These are phyloP conservation scores for Rhizoctonia solani DNA, from an alignment of 1,284 basidiomycete genomes.

Conservation along the genomic window DNA sequence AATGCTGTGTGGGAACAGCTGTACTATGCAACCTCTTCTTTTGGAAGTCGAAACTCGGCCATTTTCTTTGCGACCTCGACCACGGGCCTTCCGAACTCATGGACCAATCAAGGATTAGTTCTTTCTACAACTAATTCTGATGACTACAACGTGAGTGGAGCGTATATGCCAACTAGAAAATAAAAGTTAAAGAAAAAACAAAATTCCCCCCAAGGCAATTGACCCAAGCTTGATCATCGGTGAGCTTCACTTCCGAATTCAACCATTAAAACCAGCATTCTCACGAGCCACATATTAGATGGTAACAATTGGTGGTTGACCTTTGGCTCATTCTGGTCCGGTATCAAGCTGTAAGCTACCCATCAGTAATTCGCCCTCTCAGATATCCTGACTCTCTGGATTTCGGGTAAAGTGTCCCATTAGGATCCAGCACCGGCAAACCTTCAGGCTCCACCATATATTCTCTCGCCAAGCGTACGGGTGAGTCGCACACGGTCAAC, in stretches of 20 bases:
- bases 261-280: not conserved
- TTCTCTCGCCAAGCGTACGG: conserved; percentile 52
- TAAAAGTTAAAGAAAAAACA: no score
- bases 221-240: conserved; percentile 48
- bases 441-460: conserved; percentile 48
- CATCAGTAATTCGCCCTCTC: not conserved
- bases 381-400: not conserved
- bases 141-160: conserved; percentile 56
- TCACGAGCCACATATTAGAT: conserved; percentile 15
- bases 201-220: conserved; percentile 60
- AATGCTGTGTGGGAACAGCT: conserved; percentile 36
- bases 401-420: conserved; percentile 13
- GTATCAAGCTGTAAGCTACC: conserved; percentile 45
- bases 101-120: conserved; percentile 55
- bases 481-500: not conserved
- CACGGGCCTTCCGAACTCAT: conserved; percentile 47
- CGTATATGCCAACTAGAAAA: no score
- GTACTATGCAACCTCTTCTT: conserved; percentile 44
- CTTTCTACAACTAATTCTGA: conserved; percentile 50
- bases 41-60: conserved; percentile 41
- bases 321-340: conserved; percentile 39
- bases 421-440: conserved; percentile 52
- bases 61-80: conserved; percentile 42
- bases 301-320: conserved; percentile 38
- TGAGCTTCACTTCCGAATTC: not conserved